phyloP scores from a whole-genome alignment of 2,329 filamentous ascomycete species.

The Fusarium fracticaudum region DNA sequence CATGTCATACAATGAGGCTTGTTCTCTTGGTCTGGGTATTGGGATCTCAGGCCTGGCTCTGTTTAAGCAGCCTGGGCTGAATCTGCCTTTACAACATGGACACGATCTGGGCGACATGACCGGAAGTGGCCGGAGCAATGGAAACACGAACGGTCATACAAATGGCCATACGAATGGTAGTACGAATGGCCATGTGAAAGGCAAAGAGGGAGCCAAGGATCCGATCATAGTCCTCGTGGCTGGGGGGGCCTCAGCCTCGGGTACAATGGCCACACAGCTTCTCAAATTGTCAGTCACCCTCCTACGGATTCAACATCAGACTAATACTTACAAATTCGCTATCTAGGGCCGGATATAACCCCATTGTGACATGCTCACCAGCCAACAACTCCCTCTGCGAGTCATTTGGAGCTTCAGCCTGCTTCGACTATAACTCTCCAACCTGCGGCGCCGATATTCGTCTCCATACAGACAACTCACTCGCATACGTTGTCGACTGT shows the following conservation, averaged over 20 bases:
- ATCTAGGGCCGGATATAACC: background rate
- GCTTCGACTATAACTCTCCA: background rate
- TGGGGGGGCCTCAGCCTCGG: background rate
- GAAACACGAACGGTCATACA: background rate
- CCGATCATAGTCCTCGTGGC: background rate
- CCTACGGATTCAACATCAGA: background rate
- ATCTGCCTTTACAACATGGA: background rate
- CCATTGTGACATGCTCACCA: background rate
- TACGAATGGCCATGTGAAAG: background rate
- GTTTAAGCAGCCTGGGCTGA: background rate
- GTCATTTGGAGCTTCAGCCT: background rate
- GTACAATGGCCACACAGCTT: background rate
- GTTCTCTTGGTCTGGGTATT: background rate
- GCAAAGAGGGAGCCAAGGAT: background rate
- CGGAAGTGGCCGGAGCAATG: background rate
- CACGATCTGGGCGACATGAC: background rate
- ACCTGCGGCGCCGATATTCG: background rate
- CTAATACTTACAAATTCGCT: background rate
- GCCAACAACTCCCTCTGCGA: background rate
- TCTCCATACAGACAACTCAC: background rate
- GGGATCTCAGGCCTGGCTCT: background rate
- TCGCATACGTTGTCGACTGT: background rate
- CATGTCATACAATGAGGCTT: background rate
- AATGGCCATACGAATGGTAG: background rate
- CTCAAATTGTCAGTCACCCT: background rate